phyloP scores from a whole-genome alignment of 192 early-diverging fungal species.

The Neocallimastix lanati region DNA sequence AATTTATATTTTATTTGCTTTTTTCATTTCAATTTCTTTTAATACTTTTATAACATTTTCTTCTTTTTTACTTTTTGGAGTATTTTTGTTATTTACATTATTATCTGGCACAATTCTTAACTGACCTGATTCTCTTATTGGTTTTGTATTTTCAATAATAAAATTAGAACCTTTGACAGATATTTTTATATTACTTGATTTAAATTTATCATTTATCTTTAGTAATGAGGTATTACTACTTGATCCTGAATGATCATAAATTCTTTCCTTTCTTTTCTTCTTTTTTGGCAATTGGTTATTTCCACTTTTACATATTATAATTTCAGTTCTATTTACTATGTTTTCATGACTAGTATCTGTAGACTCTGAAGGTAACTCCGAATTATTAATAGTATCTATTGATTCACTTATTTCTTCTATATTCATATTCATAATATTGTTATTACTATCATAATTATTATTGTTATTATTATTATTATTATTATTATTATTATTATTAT shows the following conservation, averaged over 20 bases:
- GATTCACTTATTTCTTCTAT: neutral
- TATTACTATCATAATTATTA: neutral
- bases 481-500: neutral
- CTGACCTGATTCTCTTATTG: neutral
- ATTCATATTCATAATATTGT: neutral
- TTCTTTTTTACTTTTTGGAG: neutral
- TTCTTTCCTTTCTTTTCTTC: neutral
- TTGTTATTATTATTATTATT: neutral
- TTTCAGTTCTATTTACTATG: neutral
- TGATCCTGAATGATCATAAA: neutral
- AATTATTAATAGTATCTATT: neutral
- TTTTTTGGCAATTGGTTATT: neutral
- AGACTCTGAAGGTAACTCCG: neutral
- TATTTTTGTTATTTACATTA: neutral
- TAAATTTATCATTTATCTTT: neutral
- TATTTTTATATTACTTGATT: neutral
- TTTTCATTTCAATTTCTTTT: neutral
- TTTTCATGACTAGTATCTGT: neutral
- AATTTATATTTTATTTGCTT: neutral
- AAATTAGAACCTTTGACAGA: neutral
- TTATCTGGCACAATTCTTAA: neutral
- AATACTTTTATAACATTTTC: neutral
- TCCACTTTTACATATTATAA: neutral
- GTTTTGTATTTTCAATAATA: neutral
- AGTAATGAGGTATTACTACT: neutral